Base-by-base conservation (phyloP, 2,329 filamentous ascomycete species). In the Diaporthe sp. region DNA sequence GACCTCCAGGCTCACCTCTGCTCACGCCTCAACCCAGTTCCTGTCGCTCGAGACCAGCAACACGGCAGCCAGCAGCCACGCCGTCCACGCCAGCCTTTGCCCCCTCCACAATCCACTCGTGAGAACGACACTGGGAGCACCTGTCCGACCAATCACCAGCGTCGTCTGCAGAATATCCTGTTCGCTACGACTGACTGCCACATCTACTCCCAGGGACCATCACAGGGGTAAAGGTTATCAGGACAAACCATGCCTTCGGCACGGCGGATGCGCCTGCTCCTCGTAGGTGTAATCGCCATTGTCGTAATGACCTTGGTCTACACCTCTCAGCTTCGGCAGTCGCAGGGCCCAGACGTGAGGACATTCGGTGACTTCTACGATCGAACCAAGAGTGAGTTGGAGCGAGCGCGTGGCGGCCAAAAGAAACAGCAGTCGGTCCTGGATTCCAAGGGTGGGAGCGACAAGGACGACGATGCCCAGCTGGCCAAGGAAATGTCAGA, bases 301-400 rank as follows among this genome's bases (percentile, higher is more conserved):
- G 83, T 96, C 75, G 84, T 96, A 78, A 87, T 92, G 59, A 85
- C 93, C 71, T 86, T 97, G 78, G 95, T 96, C 86, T 92, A 94
- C 81, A 93, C 92, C 27, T 89, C 88, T n/a, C 88, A 88, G 65
- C 85, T 89, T 70, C 87, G 88, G 73, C 85, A 88, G 66, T 86
- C 86, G 44, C 82, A 85, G 75, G 85, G 85, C 63, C 87, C 83
- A 56, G 87, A 88, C 78, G 78, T 79, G 39, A 82, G 80, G 68
- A 83, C 84, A 47, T 78, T 87, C 2, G 84, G 87, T 56, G 90
- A 90, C 78, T 92, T 92, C 78, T 92, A 92, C 83, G 84, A 86
- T 76, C 90, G 88, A 82, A 92, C 91, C 35, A 85, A 88, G 78
- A 84, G 88, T 73, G 90, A 89, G 12, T 82, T 92, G 78, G 85